Percentiles rank a stretch among this genome's conserved stretches.
phyloP scores from a whole-genome alignment of 257 asterid species.

The Gardenia jasminoides region DNA sequence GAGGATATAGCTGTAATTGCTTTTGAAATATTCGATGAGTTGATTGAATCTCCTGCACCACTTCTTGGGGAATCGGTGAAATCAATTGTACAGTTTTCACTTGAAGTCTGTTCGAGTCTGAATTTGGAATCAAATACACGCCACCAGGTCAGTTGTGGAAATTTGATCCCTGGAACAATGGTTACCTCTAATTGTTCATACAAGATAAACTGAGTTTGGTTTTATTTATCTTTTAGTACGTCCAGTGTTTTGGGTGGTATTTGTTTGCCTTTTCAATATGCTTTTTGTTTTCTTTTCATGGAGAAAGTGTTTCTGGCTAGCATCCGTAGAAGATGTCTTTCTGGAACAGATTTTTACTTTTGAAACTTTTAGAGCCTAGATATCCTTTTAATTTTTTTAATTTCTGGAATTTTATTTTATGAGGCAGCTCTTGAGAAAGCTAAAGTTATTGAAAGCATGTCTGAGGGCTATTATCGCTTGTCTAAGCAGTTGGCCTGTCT shows the following conservation, averaged over 20 bases:
- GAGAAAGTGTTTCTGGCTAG: not conserved
- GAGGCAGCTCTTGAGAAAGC: not conserved
- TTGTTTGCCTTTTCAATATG: no score
- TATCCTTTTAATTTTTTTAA: not conserved
- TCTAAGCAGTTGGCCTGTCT: not conserved
- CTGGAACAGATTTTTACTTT: not conserved
- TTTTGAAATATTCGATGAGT: slow-evolving; percentile 97
- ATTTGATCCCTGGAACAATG: not conserved
- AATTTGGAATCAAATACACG: slow-evolving; percentile 82
- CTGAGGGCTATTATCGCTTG: not conserved
- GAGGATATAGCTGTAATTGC: slow-evolving; percentile 96
- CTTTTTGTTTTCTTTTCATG: not conserved
- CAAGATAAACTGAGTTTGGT: not conserved
- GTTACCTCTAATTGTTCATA: not conserved
- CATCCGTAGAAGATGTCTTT: not conserved
- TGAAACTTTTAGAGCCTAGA: not conserved
- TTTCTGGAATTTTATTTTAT: not conserved
- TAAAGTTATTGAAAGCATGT: not conserved
- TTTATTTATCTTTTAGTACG: not conserved
- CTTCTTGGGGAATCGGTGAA: slow-evolving; percentile 96
- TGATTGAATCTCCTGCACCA: slow-evolving; percentile 99
- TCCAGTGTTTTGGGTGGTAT: not conserved
- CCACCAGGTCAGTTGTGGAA: slow-evolving; percentile 68
- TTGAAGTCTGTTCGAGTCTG: slow-evolving; percentile 88
- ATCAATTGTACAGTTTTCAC: slow-evolving; percentile 92